Percentiles rank a stretch among this genome's conserved stretches.
Evolutionary conservation across 148 eudicot species (phyloP).

Genomic region (Cornus kousa): DNA sequence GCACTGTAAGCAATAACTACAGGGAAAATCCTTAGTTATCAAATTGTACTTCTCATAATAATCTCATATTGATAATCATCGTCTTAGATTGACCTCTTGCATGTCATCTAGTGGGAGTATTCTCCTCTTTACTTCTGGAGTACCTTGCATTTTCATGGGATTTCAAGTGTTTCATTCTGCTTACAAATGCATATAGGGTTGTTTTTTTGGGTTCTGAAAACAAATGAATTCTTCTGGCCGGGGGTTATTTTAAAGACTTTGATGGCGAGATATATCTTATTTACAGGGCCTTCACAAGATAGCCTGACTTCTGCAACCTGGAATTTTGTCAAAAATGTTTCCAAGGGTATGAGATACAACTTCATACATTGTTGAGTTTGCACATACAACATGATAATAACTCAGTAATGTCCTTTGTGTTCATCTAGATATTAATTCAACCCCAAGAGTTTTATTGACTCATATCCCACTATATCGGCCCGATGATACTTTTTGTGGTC

Average conservation of each 20-base stretch:
- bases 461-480: slow-evolving; percentile 93
- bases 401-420: slow-evolving; percentile 3
- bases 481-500: slow-evolving; percentile 82
- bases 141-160: background rate
- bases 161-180: background rate
- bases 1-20: background rate
- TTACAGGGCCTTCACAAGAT: slow-evolving; percentile 52
- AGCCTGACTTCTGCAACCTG: slow-evolving; percentile 50
- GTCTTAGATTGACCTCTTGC: background rate
- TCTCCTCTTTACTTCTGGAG: background rate
- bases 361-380: slow-evolving; percentile 2
- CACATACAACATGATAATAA: background rate
- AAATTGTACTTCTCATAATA: background rate
- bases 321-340: slow-evolving; percentile 59
- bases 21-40: background rate
- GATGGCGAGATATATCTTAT: background rate
- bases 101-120: background rate
- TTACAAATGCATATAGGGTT: background rate
- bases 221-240: background rate
- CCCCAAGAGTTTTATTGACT: slow-evolving; percentile 73
- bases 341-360: slow-evolving; percentile 44
- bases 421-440: slow-evolving; percentile 41
- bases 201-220: background rate
- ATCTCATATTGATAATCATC: background rate
- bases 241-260: background rate